These are phyloP conservation scores for Myxozyma udenii DNA, from an alignment of 805 yeast species.

Conservation along the genomic window DNA sequence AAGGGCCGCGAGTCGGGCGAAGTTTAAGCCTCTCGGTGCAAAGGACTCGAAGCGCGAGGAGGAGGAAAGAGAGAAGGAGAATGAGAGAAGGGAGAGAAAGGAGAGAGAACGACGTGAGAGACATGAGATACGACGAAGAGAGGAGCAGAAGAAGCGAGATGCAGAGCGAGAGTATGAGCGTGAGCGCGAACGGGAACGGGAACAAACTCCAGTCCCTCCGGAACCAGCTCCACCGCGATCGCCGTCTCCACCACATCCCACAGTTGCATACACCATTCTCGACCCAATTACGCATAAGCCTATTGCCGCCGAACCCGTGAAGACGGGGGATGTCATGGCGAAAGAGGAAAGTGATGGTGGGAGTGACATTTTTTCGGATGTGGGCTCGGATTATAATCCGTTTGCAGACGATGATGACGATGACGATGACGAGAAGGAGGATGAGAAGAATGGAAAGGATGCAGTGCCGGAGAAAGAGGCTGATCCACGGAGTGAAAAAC, in stretches of 20 bases:
- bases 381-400: conserved; percentile 28
- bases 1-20: not conserved
- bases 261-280: not conserved
- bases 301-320: not conserved
- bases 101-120: not conserved
- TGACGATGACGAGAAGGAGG: conserved; percentile 9
- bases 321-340: not conserved
- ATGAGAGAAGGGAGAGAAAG: not conserved
- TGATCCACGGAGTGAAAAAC: not conserved
- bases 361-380: conserved; percentile 28
- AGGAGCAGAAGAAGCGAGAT: not conserved
- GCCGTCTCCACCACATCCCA: not conserved
- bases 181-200: not conserved
- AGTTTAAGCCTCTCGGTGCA: not conserved
- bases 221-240: not conserved
- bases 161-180: not conserved
- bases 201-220: not conserved
- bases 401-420: conserved; percentile 20
- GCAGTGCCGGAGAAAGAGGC: not conserved
- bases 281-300: not conserved
- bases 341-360: conserved; percentile 17
- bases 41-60: not conserved
- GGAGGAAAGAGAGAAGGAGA: not conserved
- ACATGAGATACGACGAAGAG: not conserved
- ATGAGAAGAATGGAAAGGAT: conserved; percentile 1